These are phyloP conservation scores for Verticillium dahliae DNA, from an alignment of 2,329 filamentous ascomycete genomes.

Conservation along the genomic window DNA sequence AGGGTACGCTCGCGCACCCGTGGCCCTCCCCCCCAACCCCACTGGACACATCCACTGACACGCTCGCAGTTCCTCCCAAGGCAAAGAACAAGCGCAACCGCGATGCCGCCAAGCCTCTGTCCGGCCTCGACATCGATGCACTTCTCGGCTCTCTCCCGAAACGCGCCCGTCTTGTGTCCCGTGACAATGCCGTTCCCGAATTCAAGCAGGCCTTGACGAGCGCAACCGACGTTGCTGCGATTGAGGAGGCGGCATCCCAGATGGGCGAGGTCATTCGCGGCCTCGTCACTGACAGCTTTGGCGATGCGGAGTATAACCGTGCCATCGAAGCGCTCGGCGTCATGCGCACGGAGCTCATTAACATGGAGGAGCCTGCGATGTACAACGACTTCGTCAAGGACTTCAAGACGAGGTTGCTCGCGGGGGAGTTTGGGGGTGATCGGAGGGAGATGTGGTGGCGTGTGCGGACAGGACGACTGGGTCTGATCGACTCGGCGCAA, in stretches of 20 bases:
- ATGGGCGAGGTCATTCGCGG: slow-evolving; percentile 65
- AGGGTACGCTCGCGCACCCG: slow-evolving; percentile 40
- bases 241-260: slow-evolving; percentile 64
- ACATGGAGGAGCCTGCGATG: slow-evolving; percentile 65
- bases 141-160: slow-evolving; percentile 58
- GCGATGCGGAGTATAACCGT: slow-evolving; percentile 65
- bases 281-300: slow-evolving; percentile 67
- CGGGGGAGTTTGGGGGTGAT: slow-evolving; percentile 67
- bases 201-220: slow-evolving; percentile 73
- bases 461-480: slow-evolving; percentile 59
- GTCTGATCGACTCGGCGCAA: slow-evolving; percentile 62
- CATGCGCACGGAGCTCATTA: slow-evolving; percentile 70
- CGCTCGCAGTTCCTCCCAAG: slow-evolving; percentile 63
- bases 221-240: slow-evolving; percentile 52
- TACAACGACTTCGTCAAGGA: slow-evolving; percentile 70
- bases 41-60: slow-evolving; percentile 10
- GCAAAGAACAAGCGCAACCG: slow-evolving; percentile 65
- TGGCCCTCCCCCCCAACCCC: neutral
- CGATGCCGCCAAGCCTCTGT: slow-evolving; percentile 74
- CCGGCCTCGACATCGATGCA: slow-evolving; percentile 78
- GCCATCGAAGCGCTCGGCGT: slow-evolving; percentile 71
- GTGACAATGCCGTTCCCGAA: slow-evolving; percentile 77
- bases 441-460: slow-evolving; percentile 77
- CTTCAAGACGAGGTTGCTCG: slow-evolving; percentile 67
- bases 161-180: slow-evolving; percentile 29